A percentile compares a stretch with the other conserved stretches of the same genome.
Conservation (phyloP, 1,284 basidiomycete genomes). For the Rugosomyces carneus region DNA sequence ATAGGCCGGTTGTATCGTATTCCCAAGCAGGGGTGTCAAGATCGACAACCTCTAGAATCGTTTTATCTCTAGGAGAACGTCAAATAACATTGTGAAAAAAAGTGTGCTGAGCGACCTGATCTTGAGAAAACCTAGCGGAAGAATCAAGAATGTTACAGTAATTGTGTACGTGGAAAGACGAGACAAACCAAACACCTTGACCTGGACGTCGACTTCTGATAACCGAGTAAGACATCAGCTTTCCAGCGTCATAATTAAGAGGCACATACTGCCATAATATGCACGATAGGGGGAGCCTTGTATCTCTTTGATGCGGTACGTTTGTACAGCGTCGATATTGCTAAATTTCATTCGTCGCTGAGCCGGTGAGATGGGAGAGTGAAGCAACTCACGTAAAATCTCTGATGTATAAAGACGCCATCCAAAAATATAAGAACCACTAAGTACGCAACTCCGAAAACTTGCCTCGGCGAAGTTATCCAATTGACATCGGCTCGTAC, state of each 20-base stretch:
- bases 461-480: conserved; percentile 70
- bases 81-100: conserved; percentile 1
- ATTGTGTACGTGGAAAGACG: background rate
- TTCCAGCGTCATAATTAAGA: background rate
- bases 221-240: background rate
- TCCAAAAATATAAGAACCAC: background rate
- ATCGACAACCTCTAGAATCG: conserved; percentile 76
- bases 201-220: conserved; percentile 61
- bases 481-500: conserved; percentile 76
- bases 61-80: conserved; percentile 41
- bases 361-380: background rate
- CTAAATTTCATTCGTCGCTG: conserved; percentile 29
- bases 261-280: conserved; percentile 66
- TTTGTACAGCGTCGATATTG: conserved; percentile 75
- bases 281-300: conserved; percentile 50
- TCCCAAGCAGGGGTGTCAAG: conserved; percentile 78
- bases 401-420: conserved; percentile 29
- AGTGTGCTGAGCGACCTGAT: conserved; percentile 50
- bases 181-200: conserved; percentile 68
- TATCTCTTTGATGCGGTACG: conserved; percentile 71
- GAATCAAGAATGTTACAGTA: conserved; percentile 1
- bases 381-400: conserved; percentile 58
- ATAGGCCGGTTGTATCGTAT: conserved; percentile 72
- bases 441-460: background rate
- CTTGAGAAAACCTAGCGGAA: conserved; percentile 49